These are phyloP conservation scores for Acanthamoeba healyi DNA, from an alignment of 208 protist genomes.

Conservation along the genomic window DNA sequence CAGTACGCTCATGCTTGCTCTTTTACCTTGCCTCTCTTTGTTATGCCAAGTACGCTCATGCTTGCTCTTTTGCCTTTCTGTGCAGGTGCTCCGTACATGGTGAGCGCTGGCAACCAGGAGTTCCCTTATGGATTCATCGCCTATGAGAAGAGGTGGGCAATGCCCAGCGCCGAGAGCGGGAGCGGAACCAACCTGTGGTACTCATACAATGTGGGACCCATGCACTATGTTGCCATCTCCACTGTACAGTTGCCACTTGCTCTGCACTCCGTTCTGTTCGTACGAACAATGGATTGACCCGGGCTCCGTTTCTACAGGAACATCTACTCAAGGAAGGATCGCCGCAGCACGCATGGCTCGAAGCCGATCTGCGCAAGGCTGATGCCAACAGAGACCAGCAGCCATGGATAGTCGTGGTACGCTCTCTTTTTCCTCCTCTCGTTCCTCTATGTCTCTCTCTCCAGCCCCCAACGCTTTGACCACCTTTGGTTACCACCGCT, in stretches of 20 bases:
- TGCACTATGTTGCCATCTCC: constrained; percentile 77
- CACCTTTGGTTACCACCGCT: too few relatives aligned
- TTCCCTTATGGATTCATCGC: constrained; percentile 39
- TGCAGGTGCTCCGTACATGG: constrained; percentile 78
- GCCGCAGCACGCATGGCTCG: constrained; percentile 64
- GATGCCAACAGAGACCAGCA: constrained; percentile 72
- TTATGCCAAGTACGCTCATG: too few relatives aligned
- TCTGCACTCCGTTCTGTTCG: too few relatives aligned
- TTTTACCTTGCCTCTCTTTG: too few relatives aligned
- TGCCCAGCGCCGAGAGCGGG: constrained; percentile 35
- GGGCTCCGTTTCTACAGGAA: not conserved
- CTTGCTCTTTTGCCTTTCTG: too few relatives aligned
- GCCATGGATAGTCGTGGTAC: constrained; percentile 76
- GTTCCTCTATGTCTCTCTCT: too few relatives aligned
- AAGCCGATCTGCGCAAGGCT: constrained; percentile 69
- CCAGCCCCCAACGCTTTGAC: too few relatives aligned
- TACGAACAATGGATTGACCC: not conserved
- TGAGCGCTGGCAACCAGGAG: constrained; percentile 78
- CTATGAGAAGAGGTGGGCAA: constrained; percentile 73
- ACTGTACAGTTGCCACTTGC: constrained; percentile 7
- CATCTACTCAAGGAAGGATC: constrained; percentile 20
- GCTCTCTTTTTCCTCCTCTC: not conserved
- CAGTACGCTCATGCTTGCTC: too few relatives aligned
- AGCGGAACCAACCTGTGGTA: constrained; percentile 77
- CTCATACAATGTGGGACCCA: constrained; percentile 73